phyloP scores from a whole-genome alignment of 108 stramenopile species.

The Seminavis robusta region DNA sequence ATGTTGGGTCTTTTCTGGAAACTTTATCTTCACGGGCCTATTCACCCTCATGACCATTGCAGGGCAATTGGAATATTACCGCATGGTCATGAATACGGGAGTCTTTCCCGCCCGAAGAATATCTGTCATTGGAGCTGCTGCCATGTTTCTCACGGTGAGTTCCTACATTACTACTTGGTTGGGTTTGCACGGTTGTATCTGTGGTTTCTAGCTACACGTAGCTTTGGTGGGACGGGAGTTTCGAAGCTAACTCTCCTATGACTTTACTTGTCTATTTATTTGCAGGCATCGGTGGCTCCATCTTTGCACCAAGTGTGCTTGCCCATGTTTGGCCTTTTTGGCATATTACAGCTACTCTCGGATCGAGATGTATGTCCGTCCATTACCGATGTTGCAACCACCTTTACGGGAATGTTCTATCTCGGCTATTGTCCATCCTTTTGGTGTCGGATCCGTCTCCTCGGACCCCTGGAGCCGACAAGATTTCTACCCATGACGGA shows the following conservation, averaged over 20 bases:
- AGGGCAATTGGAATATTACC: slow-evolving; percentile 93
- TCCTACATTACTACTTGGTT: background rate
- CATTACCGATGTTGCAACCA: slow-evolving; percentile 93
- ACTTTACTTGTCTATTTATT: background rate
- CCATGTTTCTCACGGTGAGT: slow-evolving; percentile 82
- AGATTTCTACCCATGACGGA: slow-evolving; percentile 50
- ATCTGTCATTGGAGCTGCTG: slow-evolving; percentile 72
- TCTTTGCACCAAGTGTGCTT: slow-evolving; percentile 78
- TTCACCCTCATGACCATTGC: slow-evolving; percentile 87
- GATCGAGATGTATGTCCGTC: slow-evolving; percentile 66
- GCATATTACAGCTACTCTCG: slow-evolving; percentile 93
- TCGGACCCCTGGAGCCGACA: slow-evolving; percentile 63
- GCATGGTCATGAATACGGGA: slow-evolving; percentile 92
- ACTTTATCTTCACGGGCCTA: slow-evolving; percentile 85
- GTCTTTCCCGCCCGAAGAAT: slow-evolving; percentile 93
- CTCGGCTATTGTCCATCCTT: slow-evolving; percentile 92
- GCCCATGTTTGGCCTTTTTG: slow-evolving; percentile 64
- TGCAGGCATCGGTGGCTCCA: slow-evolving; percentile 66
- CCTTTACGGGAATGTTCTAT: slow-evolving; percentile 97
- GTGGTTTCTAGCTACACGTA: background rate
- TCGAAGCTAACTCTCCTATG: too few species aligned
- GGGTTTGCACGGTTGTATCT: background rate
- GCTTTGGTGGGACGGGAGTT: too few species aligned
- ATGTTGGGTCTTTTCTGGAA: slow-evolving; percentile 90
- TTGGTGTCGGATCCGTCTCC: slow-evolving; percentile 85